Evolutionary conservation across 345 rosid genomes (phyloP).

Genomic region (Odontarrhena argentea): DNA sequence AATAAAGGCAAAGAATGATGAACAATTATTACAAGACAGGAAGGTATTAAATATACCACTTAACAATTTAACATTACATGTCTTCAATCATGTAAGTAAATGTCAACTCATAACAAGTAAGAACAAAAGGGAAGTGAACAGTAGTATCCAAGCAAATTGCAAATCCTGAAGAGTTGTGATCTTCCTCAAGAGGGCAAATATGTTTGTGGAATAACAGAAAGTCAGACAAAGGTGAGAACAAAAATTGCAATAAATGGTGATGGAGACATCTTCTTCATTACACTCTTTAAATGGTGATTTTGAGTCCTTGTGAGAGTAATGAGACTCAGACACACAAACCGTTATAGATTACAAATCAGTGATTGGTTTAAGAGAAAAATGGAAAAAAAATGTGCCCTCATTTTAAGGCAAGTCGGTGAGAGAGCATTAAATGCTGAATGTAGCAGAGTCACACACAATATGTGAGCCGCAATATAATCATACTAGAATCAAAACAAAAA

Average conservation of each 20-base stretch:
- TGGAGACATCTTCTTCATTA: conserved; percentile 29
- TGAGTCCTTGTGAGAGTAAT: not conserved
- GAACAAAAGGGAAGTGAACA: conserved; percentile 37
- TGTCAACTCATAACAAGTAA: conserved; percentile 31
- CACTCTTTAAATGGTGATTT: conserved; percentile 6
- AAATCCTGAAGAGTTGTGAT: conserved; percentile 32
- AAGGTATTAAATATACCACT: conserved; percentile 26
- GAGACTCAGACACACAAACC: conserved; percentile 8
- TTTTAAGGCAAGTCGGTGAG: conserved; percentile 37
- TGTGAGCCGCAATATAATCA: conserved; percentile 28
- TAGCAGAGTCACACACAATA: conserved; percentile 37
- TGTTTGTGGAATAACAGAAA: conserved; percentile 38
- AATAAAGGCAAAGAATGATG: conserved; percentile 33
- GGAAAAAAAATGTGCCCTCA: conserved; percentile 31
- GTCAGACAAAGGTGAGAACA: conserved; percentile 40
- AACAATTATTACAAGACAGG: conserved; percentile 37
- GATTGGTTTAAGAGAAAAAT: not conserved
- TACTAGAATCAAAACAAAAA: conserved; percentile 13
- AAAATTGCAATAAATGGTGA: conserved; percentile 41
- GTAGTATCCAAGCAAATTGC: conserved; percentile 36
- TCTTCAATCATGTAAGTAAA: conserved; percentile 30
- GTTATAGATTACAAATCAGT: conserved; percentile 21
- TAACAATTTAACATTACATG: conserved; percentile 16
- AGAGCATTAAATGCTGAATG: conserved; percentile 37
- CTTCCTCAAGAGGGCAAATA: conserved; percentile 9